These are phyloP conservation scores for Ogataea pilisensis DNA, from an alignment of 805 yeast species.

Conservation along the genomic window DNA sequence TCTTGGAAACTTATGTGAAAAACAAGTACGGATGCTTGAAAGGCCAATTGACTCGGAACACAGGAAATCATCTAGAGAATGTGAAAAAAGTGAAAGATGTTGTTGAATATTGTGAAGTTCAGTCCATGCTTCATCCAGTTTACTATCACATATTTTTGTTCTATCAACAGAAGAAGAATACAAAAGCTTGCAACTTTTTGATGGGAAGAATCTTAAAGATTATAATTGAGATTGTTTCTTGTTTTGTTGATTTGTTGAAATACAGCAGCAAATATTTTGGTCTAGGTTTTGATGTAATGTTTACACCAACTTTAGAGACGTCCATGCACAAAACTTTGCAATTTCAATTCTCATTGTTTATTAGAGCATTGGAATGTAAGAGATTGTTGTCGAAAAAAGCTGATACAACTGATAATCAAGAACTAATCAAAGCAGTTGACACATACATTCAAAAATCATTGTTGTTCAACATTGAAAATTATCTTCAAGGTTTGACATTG, in stretches of 20 bases:
- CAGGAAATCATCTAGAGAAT: conserved; percentile 18
- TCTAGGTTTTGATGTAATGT: conserved; percentile 34
- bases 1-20: conserved; percentile 34
- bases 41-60: conserved; percentile 23
- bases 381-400: conserved; percentile 11
- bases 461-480: conserved; percentile 38
- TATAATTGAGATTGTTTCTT: conserved; percentile 33
- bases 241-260: conserved; percentile 34
- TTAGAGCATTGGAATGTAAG: conserved; percentile 30
- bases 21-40: conserved; percentile 30
- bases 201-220: conserved; percentile 31
- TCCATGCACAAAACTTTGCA: conserved; percentile 37
- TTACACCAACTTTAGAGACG: conserved; percentile 35
- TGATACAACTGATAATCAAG: conserved; percentile 2
- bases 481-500: conserved; percentile 36
- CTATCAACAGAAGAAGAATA: conserved; percentile 33
- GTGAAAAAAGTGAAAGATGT: conserved; percentile 21
- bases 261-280: conserved; percentile 27
- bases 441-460: conserved; percentile 13
- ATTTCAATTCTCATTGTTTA: conserved; percentile 22
- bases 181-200: conserved; percentile 35
- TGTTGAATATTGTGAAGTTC: conserved; percentile 22
- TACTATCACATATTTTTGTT: conserved; percentile 39
- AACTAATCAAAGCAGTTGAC: conserved; percentile 10
- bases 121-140: conserved; percentile 35